Base-by-base conservation (phyloP, 495 filamentous ascomycete genomes). In the Penicillium longicatenatum region DNA sequence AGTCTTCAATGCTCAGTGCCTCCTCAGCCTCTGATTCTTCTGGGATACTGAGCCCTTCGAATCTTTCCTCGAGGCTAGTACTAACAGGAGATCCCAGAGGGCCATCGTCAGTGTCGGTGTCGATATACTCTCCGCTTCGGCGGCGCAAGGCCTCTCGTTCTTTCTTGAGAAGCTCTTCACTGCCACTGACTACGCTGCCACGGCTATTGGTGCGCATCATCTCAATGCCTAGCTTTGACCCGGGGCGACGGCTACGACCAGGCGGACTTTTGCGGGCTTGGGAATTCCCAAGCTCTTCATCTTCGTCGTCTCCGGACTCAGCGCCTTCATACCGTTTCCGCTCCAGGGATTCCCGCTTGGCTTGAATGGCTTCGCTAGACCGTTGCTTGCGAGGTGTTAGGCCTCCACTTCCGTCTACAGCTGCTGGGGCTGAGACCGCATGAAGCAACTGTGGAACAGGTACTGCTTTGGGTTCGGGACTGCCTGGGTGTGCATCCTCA, bases 191-290 rank as follows among this genome's bases (percentile, higher is more conserved):
- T 39, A 95, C 84, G 65, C 92, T 96, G 24, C 92, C 92, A 54
- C 91, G 86, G 56, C 90, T 94, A 69, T 96, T 95, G 21, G 91
- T 95, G 19, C 92, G 84, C 90, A 96, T 92, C 92, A 97, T 96
- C 72, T 97, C 92, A 37, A 88, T 90, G 2, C 90, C 90, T 2
- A 97, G 82, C 68, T 96, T 96, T 2, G 91, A 95, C 29, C 81
- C 87, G 30, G 79, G 78, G n/a, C 84, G 76, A 29, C 75, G 71
- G 10, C 68, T 66, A 22, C 77, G 79, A 30, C 67, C 57, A 41
- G 79, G 77, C 6, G 88, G 87, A 57, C 83, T 87, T 59, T 80
- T 81, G 21, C 86, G 81, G 7, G 80, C 75, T 30, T 79, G 79
- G 22, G 78, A 65, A 53, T 82, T 77, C 9, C 89, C 90, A 11